Evolutionary conservation across 1,284 basidiomycete genomes (phyloP), one percentile per base, ranked within the genome.

Genomic region (Ganoderma sp.): DNA sequence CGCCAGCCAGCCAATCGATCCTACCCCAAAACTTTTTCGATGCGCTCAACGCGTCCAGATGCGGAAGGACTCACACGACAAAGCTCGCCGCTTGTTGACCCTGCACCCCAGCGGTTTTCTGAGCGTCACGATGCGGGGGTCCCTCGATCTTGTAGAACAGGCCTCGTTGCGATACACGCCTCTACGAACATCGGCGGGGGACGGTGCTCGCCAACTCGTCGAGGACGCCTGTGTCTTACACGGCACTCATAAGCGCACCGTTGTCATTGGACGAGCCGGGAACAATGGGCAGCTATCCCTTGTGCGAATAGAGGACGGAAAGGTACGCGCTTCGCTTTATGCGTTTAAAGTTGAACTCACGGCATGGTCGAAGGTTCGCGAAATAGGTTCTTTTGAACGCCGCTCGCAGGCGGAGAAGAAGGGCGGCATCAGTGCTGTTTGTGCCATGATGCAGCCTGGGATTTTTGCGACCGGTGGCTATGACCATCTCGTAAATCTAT

Each of bases 381-480:
- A 71, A 9, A 34, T 73, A 9, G 64, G 67, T 34, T 48, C 69
- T 43, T 75, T 81, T 28, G 65, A 68, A 52, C 76, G 81, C 43
- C 79, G 80, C 19, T 74, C 75, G 73, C 78, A 77, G 64, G 66
- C 60, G 14, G 70, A 63, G 14, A 82, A 79, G 73, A 82, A 77
- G 69, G 73, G 75, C 15, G 85, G 84, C 7, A 78, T 82, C 39
- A 84, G 83, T 64, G 81, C 82, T 12, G 73, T 86, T 5, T 75
- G 81, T 15, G 56, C 82, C 12, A 76, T 84, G 77, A 73, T 78
- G 70, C 80, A 80, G 37, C 78, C 82, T 9, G 73, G 76, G 32
- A 77, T 78, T 73, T 85, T 87, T 72, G 84, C 79, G 9, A 86
- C 79, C 7, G 86, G 85, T n/a, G 85, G 85, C 8, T 81, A 84